Evolutionary conservation across 2,329 filamentous ascomycete genomes (phyloP), one percentile per base, ranked within the genome.

Genomic region (Aureobasidium namibiae): DNA sequence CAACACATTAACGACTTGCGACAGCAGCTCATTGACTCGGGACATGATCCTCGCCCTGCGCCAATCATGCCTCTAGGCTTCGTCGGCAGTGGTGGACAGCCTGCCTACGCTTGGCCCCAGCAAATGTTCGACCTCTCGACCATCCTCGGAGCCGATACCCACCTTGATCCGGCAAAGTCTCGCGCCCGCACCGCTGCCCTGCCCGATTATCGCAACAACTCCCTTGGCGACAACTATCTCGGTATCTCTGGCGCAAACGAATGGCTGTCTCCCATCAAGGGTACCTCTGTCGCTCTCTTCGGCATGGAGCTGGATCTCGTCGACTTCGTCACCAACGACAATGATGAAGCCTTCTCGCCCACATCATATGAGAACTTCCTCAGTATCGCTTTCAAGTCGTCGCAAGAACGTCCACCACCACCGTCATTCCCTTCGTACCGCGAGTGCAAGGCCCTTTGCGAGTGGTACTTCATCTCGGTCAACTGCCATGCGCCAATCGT

Each of bases 241-340:
- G 87, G 87, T 38, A 83, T 82, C 18, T 81, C 80, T 2, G 78
- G 80, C 7, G 83, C 86, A 59, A 83, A 82, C 65, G 81, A 82
- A 9, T 82, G 84, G 53, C 73, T 91, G 38, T 89, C 85, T 71
- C 85, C 87, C 8, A 87, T 92, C 67, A 86, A 86, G 66, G 89
- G 88, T 48, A 91, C 87, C 0, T 84, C 82, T 9, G 76, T 94
- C n/a, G 86, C 88, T 1, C 83, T 95, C 56, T 82, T 94, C 42
- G 90, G 89, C 34, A 88, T 87, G 65, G 86, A 88, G 46, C 87
- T 94, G 66, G 88, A 95, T 70, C 82, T 92, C 42, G 84, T 87
- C 13, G 83, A 86, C 45, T 90, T 89, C 67, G 80, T 86, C 48
- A 83, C 81, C 1, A 77, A 80, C 1, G 87, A 90, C 61, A 78